These are phyloP conservation scores for Salvia splendens DNA, from an alignment of 257 asterid species.

Conservation along the genomic window DNA sequence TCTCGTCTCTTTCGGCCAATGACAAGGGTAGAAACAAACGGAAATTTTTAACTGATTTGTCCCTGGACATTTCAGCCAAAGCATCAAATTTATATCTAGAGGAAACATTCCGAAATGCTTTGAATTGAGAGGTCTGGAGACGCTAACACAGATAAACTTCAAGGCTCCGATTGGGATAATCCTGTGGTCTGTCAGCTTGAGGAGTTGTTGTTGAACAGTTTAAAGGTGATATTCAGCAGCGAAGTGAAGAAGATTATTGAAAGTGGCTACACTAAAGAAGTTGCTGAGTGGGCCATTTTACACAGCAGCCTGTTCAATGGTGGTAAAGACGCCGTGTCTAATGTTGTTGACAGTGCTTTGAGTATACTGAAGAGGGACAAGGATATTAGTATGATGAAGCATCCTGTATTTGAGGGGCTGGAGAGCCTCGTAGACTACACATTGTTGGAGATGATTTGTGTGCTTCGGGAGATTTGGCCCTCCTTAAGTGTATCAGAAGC, in stretches of 20 bases:
- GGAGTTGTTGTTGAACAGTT: conserved; percentile 47
- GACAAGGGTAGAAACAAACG: conserved; percentile 67
- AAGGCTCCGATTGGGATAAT: conserved; percentile 62
- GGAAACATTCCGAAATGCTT: conserved; percentile 37
- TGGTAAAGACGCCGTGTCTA: conserved; percentile 56
- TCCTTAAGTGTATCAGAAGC: conserved; percentile 58
- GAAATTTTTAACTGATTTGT: conserved; percentile 52
- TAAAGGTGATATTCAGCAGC: conserved; percentile 43
- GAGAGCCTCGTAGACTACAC: conserved; percentile 60
- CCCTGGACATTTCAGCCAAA: conserved; percentile 38
- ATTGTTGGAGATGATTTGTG: conserved; percentile 73
- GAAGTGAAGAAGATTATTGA: conserved; percentile 62
- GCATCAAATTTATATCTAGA: conserved; percentile 45
- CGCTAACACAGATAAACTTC: conserved; percentile 33
- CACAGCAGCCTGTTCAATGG: conserved; percentile 64
- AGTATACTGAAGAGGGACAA: conserved; percentile 49
- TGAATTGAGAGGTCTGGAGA: conserved; percentile 34
- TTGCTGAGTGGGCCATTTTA: conserved; percentile 68
- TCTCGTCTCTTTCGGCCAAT: conserved; percentile 27
- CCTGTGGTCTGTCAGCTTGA: conserved; percentile 53
- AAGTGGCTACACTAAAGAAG: conserved; percentile 55
- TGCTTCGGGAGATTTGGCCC: conserved; percentile 69
- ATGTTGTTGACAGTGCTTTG: conserved; percentile 69
- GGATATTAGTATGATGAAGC: conserved; percentile 37
- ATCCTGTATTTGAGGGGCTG: conserved; percentile 48